Evolutionary conservation across 1,284 basidiomycete species (phyloP), one percentile per base, ranked within the genome.

Genomic region (Ustilago hordei): DNA sequence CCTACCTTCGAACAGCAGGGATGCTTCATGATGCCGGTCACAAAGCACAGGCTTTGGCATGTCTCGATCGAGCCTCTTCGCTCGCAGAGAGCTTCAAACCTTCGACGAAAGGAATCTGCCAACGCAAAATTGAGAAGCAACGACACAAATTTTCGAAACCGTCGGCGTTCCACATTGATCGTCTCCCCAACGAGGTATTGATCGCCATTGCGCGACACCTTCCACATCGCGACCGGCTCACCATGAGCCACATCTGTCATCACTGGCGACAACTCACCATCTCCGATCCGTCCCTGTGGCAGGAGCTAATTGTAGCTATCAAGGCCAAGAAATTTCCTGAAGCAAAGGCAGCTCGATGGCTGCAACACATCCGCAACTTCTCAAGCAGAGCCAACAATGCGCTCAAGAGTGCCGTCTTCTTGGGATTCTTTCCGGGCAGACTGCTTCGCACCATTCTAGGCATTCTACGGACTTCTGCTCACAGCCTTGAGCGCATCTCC

Each of bases 1-100:
- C 74, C 0, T 76, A 69, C 41, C 12, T 76, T 38, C 65, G 65
- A 23, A 59, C 74, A 9, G 74, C 74, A 3, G 61, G 35, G 8
- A 32, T 72, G 28, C 62, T 76, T 13, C 34, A 17, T 15, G 53
- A 52, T 32, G 56, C 65, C 1, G 56, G 56, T 2, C 62, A 65
- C 38, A 36, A 23, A 15, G 19, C 38, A 8, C 65, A 71, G n/a
- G 65, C 74, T 6, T 8, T 34, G 7, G 39, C 12, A 31, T 76
- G 61, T 56, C 69, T 76, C n/a, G 54, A 69, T 4, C 53, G 35
- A 32, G 74, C 74, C 0, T 28, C 17, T 1, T 32, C 55, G 8
- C 39, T 65, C 8, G 59, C 59, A 17, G 23, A 53, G 17, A 54
- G 54, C 34, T 45, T 19, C 13, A 61, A 68, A 1, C 9, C 43